Base-by-base conservation (phyloP, 208 protist genomes). In the Wallacemonas sp. region DNA sequence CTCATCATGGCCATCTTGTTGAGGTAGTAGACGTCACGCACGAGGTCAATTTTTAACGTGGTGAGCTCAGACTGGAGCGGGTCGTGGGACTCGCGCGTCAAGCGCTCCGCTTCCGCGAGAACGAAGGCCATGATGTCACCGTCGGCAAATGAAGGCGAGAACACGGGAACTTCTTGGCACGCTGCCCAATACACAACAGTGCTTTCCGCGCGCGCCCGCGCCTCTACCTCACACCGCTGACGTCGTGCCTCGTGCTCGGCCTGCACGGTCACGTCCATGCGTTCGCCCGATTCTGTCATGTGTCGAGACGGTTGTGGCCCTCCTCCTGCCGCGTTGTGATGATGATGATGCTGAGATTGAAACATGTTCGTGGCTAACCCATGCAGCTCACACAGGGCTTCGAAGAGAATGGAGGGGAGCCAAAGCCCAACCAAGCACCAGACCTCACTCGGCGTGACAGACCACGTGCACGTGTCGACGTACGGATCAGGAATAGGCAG, bases 1-100 rank as follows among this genome's bases (percentile, higher is more conserved):
- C 98, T 94, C 27, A 82, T 82, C 74, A 99, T 91, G 2, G 98
- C 97, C 28, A 93, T 62, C 63, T 91, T 91, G 72, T 99, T 99
- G 42, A 99, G 92, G 8, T 38, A 30, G 47, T 98, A 80, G 59
- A 99, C 98, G 82, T 99, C 98, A 31, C 74, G 56, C 2, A 98
- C 89, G 46, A 98, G 77, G 56, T 98, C 95, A 17, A 97, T 19
- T 46, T 77, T 58, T 1, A 94, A 55, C 33, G 41, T 22, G 19
- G 51, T 33, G 14, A 77, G 41, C 21, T 41, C 54, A 19, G 17
- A 14, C 8, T 22, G 26, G 33, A 42, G 19, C 21, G 51, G 14
- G 36, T 6, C 36, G 36, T 14, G 14, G 9, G 36, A 14, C 58
- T 27, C 54, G 17, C n/a, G 24, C 56, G 70, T 39, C 31, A 86